Conservation (phyloP, 1,284 basidiomycete genomes). For the Boletus chippewaensis region DNA sequence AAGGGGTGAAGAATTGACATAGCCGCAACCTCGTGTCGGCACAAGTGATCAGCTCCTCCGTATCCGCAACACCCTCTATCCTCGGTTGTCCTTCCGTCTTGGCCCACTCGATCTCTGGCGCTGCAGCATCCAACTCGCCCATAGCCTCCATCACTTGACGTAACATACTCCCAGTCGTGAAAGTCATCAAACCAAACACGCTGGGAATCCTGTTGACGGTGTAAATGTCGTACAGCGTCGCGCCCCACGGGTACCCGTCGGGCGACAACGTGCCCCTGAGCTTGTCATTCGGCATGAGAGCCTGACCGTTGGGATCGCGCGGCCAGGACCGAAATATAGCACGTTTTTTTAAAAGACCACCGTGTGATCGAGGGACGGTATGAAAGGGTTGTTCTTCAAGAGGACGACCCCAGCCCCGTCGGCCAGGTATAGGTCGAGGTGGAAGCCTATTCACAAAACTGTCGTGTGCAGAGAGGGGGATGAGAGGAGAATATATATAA, state of each 20-base stretch:
- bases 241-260: constrained; percentile 40
- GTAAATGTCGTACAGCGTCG: constrained; percentile 41
- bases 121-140: constrained; percentile 32
- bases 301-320: constrained; percentile 14
- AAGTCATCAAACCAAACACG: constrained; percentile 10
- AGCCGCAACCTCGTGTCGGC: background rate
- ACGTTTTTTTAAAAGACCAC: constrained; percentile 1
- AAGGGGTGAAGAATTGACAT: no score
- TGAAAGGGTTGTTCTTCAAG: constrained; percentile 9
- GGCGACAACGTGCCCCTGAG: constrained; percentile 25
- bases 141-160: constrained; percentile 30
- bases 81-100: constrained; percentile 35
- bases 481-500: background rate
- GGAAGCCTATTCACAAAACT: background rate
- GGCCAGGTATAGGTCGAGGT: background rate
- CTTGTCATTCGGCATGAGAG: background rate
- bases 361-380: constrained; percentile 4
- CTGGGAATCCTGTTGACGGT: constrained; percentile 24
- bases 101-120: constrained; percentile 33
- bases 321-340: constrained; percentile 23
- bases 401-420: constrained; percentile 6
- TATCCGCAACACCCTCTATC: constrained; percentile 27
- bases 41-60: constrained; percentile 22
- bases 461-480: background rate
- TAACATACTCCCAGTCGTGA: constrained; percentile 36